Evolutionary conservation across 495 filamentous ascomycete species (phyloP), one percentile per base, ranked within the genome.

Genomic region (Aspergillus bertholletiae): DNA sequence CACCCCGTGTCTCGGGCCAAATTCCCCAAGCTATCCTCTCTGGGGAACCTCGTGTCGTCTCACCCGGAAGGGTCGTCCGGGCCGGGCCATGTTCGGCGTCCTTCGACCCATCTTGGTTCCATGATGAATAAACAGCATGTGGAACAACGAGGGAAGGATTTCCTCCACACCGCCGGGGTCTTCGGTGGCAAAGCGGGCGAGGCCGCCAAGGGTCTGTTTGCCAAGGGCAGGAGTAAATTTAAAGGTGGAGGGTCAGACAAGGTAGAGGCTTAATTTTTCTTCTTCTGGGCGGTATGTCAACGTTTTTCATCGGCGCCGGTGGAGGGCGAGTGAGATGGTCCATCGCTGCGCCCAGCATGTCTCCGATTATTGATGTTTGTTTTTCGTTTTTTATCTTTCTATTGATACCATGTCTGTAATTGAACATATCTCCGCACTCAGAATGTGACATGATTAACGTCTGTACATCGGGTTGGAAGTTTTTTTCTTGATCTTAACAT

Each of bases 151-250:
- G 85, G 92, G 60, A 96, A 96, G 66, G 90, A 94, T 50, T 69
- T 96, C 4, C 74, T 96, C 54, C 88, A 93, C 58, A 84, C 84
- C 3, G 91, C 92, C 34, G 88, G 88, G 7, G 72, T 82, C 3
- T 73, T 88, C 54, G 83, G 87, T 56, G 86, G 86, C 18, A 87
- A 86, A 63, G 86, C 82, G 21, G 80, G 80, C 24, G 88, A 87
- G 60, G 87, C 89, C 21, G 89, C 91, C 12, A 95, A 94, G 72
- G 91, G 90, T 27, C 66, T 96, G 48, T 86, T 96, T 67, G 88
- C 85, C 54, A 94, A 93, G 65, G 90, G 92, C 34, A 88, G 85
- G 69, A 94, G 80, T 70, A 92, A 88, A 67, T 82, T 94, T 64
- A 82, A 83, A 56, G 77, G 77, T 35, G 85, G 86, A 59, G 74